Base-by-base conservation (phyloP, 139 green algal species). In the Micractinium sp. region DNA sequence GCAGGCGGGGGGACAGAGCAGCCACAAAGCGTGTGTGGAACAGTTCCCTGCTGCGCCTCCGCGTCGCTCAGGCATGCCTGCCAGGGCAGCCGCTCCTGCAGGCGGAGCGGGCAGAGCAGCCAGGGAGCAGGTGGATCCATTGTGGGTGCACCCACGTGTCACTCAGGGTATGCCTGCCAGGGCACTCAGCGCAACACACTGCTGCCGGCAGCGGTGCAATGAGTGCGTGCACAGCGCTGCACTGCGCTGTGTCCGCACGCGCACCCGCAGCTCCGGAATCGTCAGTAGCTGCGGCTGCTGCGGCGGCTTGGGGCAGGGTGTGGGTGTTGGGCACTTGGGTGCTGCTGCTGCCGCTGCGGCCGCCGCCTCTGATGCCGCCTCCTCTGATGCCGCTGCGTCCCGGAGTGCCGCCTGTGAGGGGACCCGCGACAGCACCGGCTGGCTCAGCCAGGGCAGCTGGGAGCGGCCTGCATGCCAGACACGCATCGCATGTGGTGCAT, bases 361-460 rank as follows among this genome's bases (percentile, higher is more conserved):
- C 4, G 20, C 63, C 20, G 63, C 63, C 47, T 56, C 47, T 56
- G 47, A 5, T 56, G 47, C 47, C 47, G 47, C 47, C 47, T 56
- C 47, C 9, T 56, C 47, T 56, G 47, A 56, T 56, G 47, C 47
- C 74, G 74, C 74, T 29, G 13, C 29, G 41, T 84, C 38, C 78
- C n/a, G 78, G n/a, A 41, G 41, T 67, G 78, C 41, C 35, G 0
- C 7, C 38, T 22, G 23, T 56, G 47, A 56, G 47, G 47, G 5
- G 7, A 9, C 25, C 38, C 38, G 3, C 20, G 77, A n/a, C 2
- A n/a, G 77, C 38, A 35, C 12, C 19, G 38, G 77, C 38, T 56
- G 38, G 13, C 41, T 67, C 78, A 84, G 41, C 78, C 78, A 84
- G 23, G 78, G 78, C 27, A 84, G 47, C 41, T 67, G 78, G 39